A percentile compares a stretch with the other conserved stretches of the same genome.
These are phyloP conservation scores for Cordyceps javanica DNA, from an alignment of 2,329 filamentous ascomycete species.

Conservation along the genomic window DNA sequence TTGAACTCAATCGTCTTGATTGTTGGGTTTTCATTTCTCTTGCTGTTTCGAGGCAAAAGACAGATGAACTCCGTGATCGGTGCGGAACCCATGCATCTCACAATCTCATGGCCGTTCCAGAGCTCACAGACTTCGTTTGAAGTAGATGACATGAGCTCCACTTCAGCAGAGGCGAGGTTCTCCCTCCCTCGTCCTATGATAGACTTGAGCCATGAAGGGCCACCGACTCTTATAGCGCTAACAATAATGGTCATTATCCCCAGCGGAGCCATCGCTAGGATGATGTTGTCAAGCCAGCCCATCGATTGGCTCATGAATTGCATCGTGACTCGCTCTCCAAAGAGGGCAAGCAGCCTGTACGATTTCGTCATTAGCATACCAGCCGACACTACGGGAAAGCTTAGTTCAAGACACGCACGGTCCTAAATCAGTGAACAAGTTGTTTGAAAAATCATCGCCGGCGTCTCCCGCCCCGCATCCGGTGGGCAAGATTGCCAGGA, in stretches of 20 bases:
- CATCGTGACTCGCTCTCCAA: background rate
- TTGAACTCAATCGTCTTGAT: too few relatives aligned
- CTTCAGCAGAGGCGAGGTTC: conserved; percentile 18
- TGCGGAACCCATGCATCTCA: too few relatives aligned
- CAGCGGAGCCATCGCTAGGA: conserved; percentile 15
- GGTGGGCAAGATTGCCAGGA: too few relatives aligned
- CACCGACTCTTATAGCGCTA: conserved; percentile 21
- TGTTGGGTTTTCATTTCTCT: background rate
- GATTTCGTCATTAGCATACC: too few relatives aligned
- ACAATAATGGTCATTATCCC: conserved; percentile 23
- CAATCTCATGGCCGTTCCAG: conserved; percentile 16
- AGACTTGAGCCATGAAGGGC: conserved; percentile 12
- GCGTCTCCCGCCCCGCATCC: too few relatives aligned
- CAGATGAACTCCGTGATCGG: too few relatives aligned
- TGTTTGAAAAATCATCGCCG: too few relatives aligned
- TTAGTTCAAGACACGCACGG: too few relatives aligned
- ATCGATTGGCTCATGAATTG: background rate
- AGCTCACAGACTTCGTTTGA: conserved; percentile 24
- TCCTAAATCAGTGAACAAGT: too few relatives aligned
- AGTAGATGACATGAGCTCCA: conserved; percentile 25
- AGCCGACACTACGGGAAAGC: too few relatives aligned
- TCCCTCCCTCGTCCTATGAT: conserved; percentile 25
- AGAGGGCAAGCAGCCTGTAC: too few relatives aligned
- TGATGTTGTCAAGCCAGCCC: background rate
- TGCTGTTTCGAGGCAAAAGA: too few relatives aligned